Conservation (phyloP, 345 rosid species). For the Boechera divaricarpa region DNA sequence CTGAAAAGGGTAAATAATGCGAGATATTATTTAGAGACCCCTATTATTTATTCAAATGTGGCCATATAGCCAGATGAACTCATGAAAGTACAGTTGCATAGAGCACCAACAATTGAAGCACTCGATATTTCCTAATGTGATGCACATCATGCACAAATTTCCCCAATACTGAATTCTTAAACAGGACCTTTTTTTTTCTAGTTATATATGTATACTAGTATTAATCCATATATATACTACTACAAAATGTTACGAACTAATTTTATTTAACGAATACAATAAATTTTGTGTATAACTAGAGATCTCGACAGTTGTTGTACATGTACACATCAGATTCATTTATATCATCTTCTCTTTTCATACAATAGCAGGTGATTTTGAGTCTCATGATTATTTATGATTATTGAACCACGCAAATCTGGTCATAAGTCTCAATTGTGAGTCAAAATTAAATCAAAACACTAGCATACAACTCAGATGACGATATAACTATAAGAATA, state of each 20-base stretch:
- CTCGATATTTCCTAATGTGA: neutral
- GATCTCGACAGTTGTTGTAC: too few species aligned
- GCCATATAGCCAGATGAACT: constrained; percentile 4
- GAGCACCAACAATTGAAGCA: neutral
- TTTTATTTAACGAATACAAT: neutral
- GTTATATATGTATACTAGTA: neutral
- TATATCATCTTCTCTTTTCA: too few species aligned
- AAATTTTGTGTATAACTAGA: too few species aligned
- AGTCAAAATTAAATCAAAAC: neutral
- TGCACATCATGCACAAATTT: neutral
- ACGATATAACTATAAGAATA: neutral
- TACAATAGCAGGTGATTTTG: too few species aligned
- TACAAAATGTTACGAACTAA: too few species aligned
- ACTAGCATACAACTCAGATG: too few species aligned
- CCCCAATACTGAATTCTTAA: too few species aligned
- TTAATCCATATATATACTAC: neutral
- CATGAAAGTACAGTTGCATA: neutral
- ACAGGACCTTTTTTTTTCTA: too few species aligned
- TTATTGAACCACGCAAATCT: too few species aligned
- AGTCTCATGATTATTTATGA: too few species aligned
- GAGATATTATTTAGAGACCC: neutral
- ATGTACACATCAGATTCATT: too few species aligned
- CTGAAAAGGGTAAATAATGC: neutral
- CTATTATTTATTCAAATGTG: neutral
- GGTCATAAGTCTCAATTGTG: neutral